Evolutionary conservation across 495 filamentous ascomycete genomes (phyloP).

Genomic region (Aspergillus olivimuriae): DNA sequence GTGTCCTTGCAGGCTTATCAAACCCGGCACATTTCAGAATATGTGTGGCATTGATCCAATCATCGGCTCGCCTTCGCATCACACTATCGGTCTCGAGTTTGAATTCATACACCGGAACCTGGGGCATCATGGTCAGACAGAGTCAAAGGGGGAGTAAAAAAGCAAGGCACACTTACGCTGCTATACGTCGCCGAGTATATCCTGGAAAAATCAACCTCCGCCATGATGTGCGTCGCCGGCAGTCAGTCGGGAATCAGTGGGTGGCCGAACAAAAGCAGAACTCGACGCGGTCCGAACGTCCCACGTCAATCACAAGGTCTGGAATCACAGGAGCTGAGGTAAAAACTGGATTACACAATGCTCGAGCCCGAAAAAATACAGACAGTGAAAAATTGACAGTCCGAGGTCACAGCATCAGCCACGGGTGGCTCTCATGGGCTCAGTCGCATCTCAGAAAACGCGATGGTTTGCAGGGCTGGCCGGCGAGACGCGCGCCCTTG

Average conservation of each 20-base stretch:
- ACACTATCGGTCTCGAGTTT: constrained; percentile 72
- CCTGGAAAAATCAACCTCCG: constrained; percentile 31
- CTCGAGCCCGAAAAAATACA: neutral
- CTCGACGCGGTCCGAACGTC: constrained; percentile 9
- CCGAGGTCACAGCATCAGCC: constrained; percentile 14
- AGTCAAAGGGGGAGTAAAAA: neutral
- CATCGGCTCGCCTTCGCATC: constrained; percentile 83
- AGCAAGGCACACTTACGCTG: constrained; percentile 55
- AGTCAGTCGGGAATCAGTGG: constrained; percentile 16
- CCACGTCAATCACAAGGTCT: constrained; percentile 2
- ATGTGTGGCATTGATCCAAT: constrained; percentile 95
- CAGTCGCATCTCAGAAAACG: constrained; percentile 17
- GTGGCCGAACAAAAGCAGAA: constrained; percentile 16
- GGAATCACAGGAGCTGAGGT: constrained; percentile 5
- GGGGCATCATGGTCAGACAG: constrained; percentile 1
- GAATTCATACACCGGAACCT: constrained; percentile 90
- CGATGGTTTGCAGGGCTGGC: constrained; percentile 17
- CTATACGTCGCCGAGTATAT: constrained; percentile 93
- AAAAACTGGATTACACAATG: constrained; percentile 6
- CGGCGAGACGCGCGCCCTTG: constrained; percentile 16
- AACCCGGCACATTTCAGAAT: constrained; percentile 82
- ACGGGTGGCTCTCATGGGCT: constrained; percentile 19
- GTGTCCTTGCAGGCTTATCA: constrained; percentile 86
- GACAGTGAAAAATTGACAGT: neutral
- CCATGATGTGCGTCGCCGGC: constrained; percentile 33